phyloP scores from a whole-genome alignment of 495 filamentous ascomycete species.

The Amorphotheca resinae region DNA sequence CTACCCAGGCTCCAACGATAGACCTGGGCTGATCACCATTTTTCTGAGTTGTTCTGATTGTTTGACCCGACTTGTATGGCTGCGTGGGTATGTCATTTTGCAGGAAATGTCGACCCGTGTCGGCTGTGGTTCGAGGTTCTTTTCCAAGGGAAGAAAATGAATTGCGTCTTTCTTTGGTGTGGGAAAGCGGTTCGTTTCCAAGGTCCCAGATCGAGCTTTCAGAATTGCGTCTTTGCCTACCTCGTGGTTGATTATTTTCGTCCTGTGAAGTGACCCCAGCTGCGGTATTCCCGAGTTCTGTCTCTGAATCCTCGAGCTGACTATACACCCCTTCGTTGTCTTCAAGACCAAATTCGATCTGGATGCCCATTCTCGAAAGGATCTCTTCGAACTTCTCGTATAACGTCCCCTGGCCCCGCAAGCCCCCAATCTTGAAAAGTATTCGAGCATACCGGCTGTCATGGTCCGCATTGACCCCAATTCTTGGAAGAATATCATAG shows the following conservation, averaged over 20 bases:
- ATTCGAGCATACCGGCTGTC: constrained; percentile 65
- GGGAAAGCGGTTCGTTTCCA: constrained; percentile 1
- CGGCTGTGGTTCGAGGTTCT: background rate
- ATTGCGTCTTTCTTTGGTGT: constrained; percentile 7
- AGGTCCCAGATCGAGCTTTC: constrained; percentile 17
- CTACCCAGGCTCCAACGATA: constrained; percentile 15
- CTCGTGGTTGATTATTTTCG: background rate
- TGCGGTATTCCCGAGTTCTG: background rate
- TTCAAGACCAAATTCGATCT: constrained; percentile 42
- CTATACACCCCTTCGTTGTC: constrained; percentile 23
- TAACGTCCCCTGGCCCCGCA: constrained; percentile 32
- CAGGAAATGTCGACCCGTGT: background rate
- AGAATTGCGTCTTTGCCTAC: constrained; percentile 17
- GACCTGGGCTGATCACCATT: background rate
- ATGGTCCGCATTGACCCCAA: constrained; percentile 56
- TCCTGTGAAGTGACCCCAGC: background rate
- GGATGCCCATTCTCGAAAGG: constrained; percentile 53
- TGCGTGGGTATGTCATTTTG: background rate
- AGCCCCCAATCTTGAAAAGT: constrained; percentile 67
- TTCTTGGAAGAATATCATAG: constrained; percentile 52
- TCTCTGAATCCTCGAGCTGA: constrained; percentile 6
- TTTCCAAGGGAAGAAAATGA: constrained; percentile 6
- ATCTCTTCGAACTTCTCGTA: constrained; percentile 55
- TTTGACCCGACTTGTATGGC: background rate
- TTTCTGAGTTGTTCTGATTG: background rate